Evolutionary conservation across 768 basidiomycete genomes (phyloP).

Genomic region (Leucosporidium scottii): DNA sequence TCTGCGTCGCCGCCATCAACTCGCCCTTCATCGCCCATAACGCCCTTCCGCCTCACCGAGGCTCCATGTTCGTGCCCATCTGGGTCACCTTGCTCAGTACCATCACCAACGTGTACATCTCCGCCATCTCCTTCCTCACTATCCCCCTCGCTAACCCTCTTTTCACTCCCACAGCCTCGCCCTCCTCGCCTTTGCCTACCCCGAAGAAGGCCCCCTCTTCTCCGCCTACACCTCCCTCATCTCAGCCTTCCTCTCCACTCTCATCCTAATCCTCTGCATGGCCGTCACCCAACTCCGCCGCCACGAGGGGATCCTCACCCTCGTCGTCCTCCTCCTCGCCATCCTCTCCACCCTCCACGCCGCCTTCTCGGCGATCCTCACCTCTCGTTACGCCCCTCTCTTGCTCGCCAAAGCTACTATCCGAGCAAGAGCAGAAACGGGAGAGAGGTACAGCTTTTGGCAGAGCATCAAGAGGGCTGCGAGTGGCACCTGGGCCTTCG

Average conservation of each 20-base stretch:
- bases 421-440: background rate
- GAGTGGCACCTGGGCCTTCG: slow-evolving; percentile 8
- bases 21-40: slow-evolving; percentile 18
- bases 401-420: background rate
- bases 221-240: slow-evolving; percentile 19
- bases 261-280: slow-evolving; percentile 24
- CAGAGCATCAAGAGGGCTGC: slow-evolving; percentile 7
- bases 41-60: slow-evolving; percentile 20
- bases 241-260: slow-evolving; percentile 3
- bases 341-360: slow-evolving; percentile 20
- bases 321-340: slow-evolving; percentile 22
- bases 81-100: slow-evolving; percentile 7
- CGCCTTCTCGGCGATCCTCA: slow-evolving; percentile 15
- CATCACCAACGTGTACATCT: background rate
- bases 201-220: slow-evolving; percentile 25
- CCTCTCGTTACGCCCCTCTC: slow-evolving; percentile 23
- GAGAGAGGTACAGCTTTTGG: background rate
- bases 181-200: slow-evolving; percentile 26
- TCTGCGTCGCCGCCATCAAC: slow-evolving; percentile 14
- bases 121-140: slow-evolving; percentile 10
- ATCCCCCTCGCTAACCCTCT: background rate
- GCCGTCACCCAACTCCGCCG: slow-evolving; percentile 29
- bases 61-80: slow-evolving; percentile 23
- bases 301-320: slow-evolving; percentile 22
- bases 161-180: slow-evolving; percentile 6